Conservation (phyloP, 2,329 filamentous ascomycete species). For the Venturiaceae sp. region DNA sequence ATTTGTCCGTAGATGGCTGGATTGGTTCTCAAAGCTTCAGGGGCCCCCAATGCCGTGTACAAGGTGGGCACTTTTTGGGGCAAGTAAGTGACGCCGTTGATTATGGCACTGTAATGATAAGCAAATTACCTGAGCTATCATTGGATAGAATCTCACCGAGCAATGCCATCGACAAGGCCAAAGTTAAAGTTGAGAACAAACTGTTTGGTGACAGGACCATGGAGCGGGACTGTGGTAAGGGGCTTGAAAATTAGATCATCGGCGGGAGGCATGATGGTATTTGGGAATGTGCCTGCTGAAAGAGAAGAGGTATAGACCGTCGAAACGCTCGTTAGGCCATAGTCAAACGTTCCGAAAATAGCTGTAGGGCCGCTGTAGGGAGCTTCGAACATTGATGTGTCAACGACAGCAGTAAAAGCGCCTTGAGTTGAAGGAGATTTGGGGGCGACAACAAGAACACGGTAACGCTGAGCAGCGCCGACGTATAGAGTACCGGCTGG, state of each 20-base stretch:
- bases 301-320: too few relatives aligned
- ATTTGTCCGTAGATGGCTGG: conserved; percentile 41
- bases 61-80: conserved; percentile 67
- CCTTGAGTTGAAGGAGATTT: conserved; percentile 44
- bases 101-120: too few relatives aligned
- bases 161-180: background rate
- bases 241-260: conserved; percentile 68
- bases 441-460: conserved; percentile 53
- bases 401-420: conserved; percentile 46
- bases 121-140: too few relatives aligned
- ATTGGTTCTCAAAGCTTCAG: conserved; percentile 32
- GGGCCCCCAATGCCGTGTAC: conserved; percentile 61
- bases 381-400: conserved; percentile 14
- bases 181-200: background rate
- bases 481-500: conserved; percentile 43
- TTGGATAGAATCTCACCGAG: too few relatives aligned
- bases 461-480: conserved; percentile 63
- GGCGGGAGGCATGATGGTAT: too few relatives aligned
- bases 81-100: conserved; percentile 69
- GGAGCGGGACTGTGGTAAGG: conserved; percentile 51
- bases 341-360: background rate
- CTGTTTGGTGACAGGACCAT: conserved; percentile 49
- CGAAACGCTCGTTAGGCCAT: too few relatives aligned
- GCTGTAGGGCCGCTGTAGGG: background rate
- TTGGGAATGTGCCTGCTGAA: too few relatives aligned